Conservation (phyloP, 345 rosid genomes). For the Raphanus raphanistrum region DNA sequence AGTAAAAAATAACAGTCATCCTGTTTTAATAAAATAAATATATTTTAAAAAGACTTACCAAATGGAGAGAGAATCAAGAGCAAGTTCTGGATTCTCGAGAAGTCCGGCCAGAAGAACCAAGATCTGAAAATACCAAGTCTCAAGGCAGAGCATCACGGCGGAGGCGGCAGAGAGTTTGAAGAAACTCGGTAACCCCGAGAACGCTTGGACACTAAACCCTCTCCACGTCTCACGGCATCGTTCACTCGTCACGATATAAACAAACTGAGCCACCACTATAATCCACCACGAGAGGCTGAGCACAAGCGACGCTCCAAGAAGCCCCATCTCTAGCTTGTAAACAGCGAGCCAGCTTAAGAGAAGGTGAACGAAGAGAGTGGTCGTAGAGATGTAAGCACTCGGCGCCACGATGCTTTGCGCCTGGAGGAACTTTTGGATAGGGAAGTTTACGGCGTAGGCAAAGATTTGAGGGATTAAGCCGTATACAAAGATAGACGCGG, state of each 20-base stretch:
- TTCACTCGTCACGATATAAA: slow-evolving; percentile 48
- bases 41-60: slow-evolving; percentile 18
- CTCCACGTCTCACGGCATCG: slow-evolving; percentile 49
- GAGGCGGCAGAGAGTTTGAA: slow-evolving; percentile 62
- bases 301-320: slow-evolving; percentile 55
- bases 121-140: slow-evolving; percentile 62
- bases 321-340: slow-evolving; percentile 45
- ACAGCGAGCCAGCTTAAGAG: slow-evolving; percentile 47
- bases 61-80: slow-evolving; percentile 45
- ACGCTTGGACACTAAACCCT: slow-evolving; percentile 53
- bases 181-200: slow-evolving; percentile 46
- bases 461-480: slow-evolving; percentile 67
- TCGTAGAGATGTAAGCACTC: slow-evolving; percentile 55
- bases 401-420: slow-evolving; percentile 64
- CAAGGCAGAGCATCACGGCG: slow-evolving; percentile 65
- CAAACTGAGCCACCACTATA: slow-evolving; percentile 52
- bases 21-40: too few relatives aligned
- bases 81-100: slow-evolving; percentile 56
- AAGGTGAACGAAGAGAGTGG: slow-evolving; percentile 44
- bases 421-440: slow-evolving; percentile 61
- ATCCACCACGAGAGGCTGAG: slow-evolving; percentile 65
- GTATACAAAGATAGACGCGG: slow-evolving; percentile 54
- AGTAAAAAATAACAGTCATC: too few relatives aligned
- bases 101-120: slow-evolving; percentile 59
- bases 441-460: slow-evolving; percentile 59